Conservation (phyloP, 208 protist genomes). For the Borovskyia barvae region DNA sequence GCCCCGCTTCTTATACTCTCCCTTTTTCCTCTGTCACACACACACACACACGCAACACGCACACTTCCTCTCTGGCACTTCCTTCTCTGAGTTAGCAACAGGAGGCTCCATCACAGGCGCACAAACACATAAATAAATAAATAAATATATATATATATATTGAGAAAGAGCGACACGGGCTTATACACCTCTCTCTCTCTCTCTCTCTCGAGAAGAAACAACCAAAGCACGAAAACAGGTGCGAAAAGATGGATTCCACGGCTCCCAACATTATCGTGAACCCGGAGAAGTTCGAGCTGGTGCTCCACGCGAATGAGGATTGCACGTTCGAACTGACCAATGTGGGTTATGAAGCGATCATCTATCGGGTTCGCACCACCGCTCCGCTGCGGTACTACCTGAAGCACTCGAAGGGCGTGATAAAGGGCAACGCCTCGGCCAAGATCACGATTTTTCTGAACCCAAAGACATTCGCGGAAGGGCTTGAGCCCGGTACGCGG, state of each 20-base stretch:
- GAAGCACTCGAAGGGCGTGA: constrained; percentile 74
- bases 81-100: neutral
- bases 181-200: neutral
- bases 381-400: constrained; percentile 68
- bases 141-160: neutral
- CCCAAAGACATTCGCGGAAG: constrained; percentile 29
- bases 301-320: constrained; percentile 51
- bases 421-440: constrained; percentile 55
- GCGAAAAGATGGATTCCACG: constrained; percentile 4
- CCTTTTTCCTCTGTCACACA: too few species aligned
- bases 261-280: constrained; percentile 54
- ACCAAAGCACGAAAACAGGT: constrained; percentile 24
- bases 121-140: neutral
- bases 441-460: constrained; percentile 67
- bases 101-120: neutral
- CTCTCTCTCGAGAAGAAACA: constrained; percentile 6
- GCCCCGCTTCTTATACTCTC: too few species aligned
- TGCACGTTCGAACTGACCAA: constrained; percentile 78
- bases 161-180: too few species aligned
- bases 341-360: constrained; percentile 64
- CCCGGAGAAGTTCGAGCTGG: constrained; percentile 56
- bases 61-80: neutral
- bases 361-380: constrained; percentile 76
- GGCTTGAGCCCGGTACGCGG: neutral
- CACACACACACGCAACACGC: neutral